phyloP scores from a whole-genome alignment of 805 yeast species.

The Danielia oregonensis region DNA sequence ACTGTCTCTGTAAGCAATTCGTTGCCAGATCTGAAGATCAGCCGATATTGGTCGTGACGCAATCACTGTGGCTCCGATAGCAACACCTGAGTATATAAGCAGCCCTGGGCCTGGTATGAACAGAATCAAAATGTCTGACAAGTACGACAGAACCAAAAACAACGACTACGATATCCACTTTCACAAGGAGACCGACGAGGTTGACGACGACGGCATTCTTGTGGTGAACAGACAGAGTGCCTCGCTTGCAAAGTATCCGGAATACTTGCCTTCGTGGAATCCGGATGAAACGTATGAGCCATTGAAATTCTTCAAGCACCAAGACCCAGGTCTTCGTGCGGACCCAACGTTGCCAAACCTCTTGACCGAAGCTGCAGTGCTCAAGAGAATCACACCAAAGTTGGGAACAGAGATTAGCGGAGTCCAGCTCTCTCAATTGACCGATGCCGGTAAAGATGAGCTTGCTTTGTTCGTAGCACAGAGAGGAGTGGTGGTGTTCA shows the following conservation, averaged over 20 bases:
- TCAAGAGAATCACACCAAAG: conserved; percentile 27
- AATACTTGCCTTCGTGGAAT: conserved; percentile 31
- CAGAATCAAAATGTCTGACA: neutral
- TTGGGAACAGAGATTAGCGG: conserved; percentile 29
- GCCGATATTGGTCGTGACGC: no score
- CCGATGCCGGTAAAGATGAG: conserved; percentile 27
- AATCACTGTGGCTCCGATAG: neutral
- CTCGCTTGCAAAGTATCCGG: conserved; percentile 20
- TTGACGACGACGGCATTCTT: conserved; percentile 30
- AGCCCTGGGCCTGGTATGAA: neutral
- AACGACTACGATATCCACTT: conserved; percentile 13
- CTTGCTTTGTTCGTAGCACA: conserved; percentile 30
- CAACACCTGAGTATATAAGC: neutral
- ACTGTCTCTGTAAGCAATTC: no score
- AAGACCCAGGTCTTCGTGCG: conserved; percentile 28
- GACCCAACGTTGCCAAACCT: conserved; percentile 19
- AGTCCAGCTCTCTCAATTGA: conserved; percentile 26
- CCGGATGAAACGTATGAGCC: conserved; percentile 28
- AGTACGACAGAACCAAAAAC: conserved; percentile 4
- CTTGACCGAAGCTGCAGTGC: conserved; percentile 15
- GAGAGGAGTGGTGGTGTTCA: conserved; percentile 32
- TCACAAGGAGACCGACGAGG: conserved; percentile 18
- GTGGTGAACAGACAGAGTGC: conserved; percentile 29
- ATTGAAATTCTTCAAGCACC: conserved; percentile 22
- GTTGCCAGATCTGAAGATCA: no score